Base-by-base conservation (phyloP, 1,284 basidiomycete genomes). In the Rugosomyces carneus region DNA sequence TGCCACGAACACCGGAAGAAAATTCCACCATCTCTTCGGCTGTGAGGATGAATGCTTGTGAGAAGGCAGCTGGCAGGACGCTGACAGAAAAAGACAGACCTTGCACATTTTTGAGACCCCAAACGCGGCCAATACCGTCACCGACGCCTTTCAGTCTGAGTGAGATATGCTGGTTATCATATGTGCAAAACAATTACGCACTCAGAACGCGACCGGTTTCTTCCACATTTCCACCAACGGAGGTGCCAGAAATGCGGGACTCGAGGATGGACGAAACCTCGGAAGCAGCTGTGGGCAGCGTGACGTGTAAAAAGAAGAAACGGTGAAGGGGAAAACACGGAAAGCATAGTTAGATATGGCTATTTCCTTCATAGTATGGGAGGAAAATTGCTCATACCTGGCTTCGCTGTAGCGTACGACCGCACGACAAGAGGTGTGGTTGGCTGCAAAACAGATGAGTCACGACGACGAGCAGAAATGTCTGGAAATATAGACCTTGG, bases 11-110 rank as follows among this genome's bases (percentile, higher is more conserved):
- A 76, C 95, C 95, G 48, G 95, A 98, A 50, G 94, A 92, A 84
- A 99, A 99, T 81, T 99, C 95, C 81, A 99, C 95, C 95, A 99
- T 98, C 84, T 99, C 95, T 76, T 99, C 95, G 76, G 89, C 89
- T 90, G 63, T 51, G 8, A 15, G n/a, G 15, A 23, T 7, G 7
- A 13, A 16, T 15, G 8, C 2, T 3, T 43, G 36, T 44, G 40
- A 41, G 40, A 37, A 18, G 35, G 50, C 24, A 55, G 50, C 29
- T 43, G 18, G 42, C 35, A 47, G 15, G 3, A 20, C 5, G 36
- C n/a, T 16, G 18, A 21, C 32, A 9, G 29, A 45, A 51, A 36
- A 31, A 15, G 21, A 41, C 47, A 63, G 70, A 90, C 89, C 90
- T 76, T 96, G 93, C 66, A 98, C 94, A 62, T 90, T 90, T 70